Base-by-base conservation (phyloP, 768 basidiomycete genomes). In the Pisolithus microcarpus region DNA sequence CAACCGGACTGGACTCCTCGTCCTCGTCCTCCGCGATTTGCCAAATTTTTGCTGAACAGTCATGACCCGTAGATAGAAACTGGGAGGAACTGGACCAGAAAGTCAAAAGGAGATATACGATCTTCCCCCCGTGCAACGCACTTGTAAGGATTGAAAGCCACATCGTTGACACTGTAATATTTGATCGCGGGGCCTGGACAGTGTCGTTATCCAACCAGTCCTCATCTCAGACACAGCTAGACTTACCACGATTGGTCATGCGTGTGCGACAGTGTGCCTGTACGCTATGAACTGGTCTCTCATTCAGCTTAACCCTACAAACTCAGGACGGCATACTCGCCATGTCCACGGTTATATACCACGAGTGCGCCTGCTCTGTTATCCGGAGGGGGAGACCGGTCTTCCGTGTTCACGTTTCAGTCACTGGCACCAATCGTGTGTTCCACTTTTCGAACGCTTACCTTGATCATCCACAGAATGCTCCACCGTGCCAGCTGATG, bases 161-260 rank as follows among this genome's bases (percentile, higher is more conserved):
- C 68, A 51, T 82, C 79, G 45, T 75, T 73, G 0, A 85, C 73
- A 0, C 76, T 69, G 52, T 80, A 82, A 53, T 81, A 70, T 54
- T 78, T 80, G 16, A 48, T 65, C 8, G 52, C 51, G 34, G 50
- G 53, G 38, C 56, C 64, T 61, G 38, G 18, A 39, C 28, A 6
- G 7, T 31, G 31, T 49, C 39, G 31, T 28, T 21, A 31, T 38
- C 31, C 23, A 21, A 21, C 18, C 7, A 26, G 37, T 28, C 26
- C 31, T 24, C 10, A 2, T 34, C 18, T 4, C 30, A 13, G 30
- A 8, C 9, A 31, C 9, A 9, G 15, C 34, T 10, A 9, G 16
- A 36, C 60, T 56, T 21, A 62, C 64, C 60, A 8, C 45, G 58
- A 48, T 55, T 36, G 31, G 62, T 54, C 21, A 50, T 28, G 38